Evolutionary conservation across 345 rosid species (phyloP).

Genomic region (Pseudoturritis turrita): DNA sequence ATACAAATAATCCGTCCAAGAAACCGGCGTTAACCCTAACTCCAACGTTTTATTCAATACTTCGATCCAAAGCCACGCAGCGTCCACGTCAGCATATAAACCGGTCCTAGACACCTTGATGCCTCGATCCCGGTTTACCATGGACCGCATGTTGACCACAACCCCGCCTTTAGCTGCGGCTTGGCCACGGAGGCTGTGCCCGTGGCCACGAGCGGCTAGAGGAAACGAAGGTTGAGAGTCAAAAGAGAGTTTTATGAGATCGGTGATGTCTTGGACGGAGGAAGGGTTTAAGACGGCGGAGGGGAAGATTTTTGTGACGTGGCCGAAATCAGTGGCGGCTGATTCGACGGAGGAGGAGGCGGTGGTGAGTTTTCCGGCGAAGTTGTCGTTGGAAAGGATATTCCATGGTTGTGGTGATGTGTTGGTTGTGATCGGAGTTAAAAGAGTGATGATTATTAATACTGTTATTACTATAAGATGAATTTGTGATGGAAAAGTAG

Average conservation of each 20-base stretch:
- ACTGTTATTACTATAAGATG: conserved; percentile 2
- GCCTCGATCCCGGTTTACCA: conserved; percentile 27
- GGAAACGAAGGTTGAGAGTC: conserved; percentile 24
- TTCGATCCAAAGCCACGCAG: conserved; percentile 73
- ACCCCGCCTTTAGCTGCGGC: conserved; percentile 70
- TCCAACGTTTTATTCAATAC: conserved; percentile 52
- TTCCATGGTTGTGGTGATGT: conserved; percentile 28
- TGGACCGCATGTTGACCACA: conserved; percentile 62
- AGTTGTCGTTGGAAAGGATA: conserved; percentile 17
- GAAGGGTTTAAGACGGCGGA: conserved; percentile 68
- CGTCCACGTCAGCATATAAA: conserved; percentile 61
- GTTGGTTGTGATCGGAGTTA: conserved; percentile 24
- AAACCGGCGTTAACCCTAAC: conserved; percentile 72
- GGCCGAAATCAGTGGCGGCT: conserved; percentile 65
- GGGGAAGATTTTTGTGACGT: conserved; percentile 45
- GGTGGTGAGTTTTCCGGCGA: conserved; percentile 30
- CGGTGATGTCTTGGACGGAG: conserved; percentile 44
- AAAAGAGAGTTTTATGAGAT: conserved; percentile 41
- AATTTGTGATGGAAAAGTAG: background rate
- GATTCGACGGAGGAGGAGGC: conserved; percentile 24
- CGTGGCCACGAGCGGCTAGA: conserved; percentile 75
- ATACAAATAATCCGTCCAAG: conserved; percentile 91
- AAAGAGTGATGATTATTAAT: conserved; percentile 14
- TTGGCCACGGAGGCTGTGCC: conserved; percentile 76
- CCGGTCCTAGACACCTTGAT: conserved; percentile 30